Conservation (phyloP, 352 stramenopile genomes). For the Blastocystis sp. region DNA sequence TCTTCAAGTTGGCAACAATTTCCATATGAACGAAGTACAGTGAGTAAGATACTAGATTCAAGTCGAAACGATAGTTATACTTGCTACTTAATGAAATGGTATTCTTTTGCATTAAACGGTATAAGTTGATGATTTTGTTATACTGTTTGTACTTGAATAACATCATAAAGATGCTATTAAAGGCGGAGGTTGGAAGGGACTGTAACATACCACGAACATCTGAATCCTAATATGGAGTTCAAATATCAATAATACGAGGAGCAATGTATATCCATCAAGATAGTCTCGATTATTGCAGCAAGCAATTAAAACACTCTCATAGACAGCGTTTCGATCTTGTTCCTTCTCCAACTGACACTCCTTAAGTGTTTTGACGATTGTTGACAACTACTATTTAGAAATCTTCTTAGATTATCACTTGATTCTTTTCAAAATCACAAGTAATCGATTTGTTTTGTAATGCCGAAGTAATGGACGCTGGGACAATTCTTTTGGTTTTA, state of each 20-base stretch:
- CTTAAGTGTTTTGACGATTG: neutral
- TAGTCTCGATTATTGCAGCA: conserved; percentile 47
- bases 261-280: neutral
- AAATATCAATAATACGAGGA: neutral
- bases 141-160: conserved; percentile 55
- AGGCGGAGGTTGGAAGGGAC: neutral
- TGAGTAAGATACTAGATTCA: neutral
- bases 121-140: conserved; percentile 55
- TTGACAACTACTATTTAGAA: neutral
- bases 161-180: conserved; percentile 52
- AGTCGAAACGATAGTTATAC: neutral
- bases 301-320: conserved; percentile 16
- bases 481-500: conserved; percentile 4
- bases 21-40: conserved; percentile 30
- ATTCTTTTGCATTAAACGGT: neutral
- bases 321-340: neutral
- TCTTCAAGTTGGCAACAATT: conserved; percentile 13
- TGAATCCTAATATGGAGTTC: neutral
- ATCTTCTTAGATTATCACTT: neutral
- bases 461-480: neutral
- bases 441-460: conserved; percentile 2
- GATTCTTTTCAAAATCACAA: conserved; percentile 18
- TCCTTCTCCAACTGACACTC: neutral
- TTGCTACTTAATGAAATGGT: neutral
- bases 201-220: neutral